Evolutionary conservation across 441 rosid species (phyloP).

Genomic region (Gossypium trilobum): DNA sequence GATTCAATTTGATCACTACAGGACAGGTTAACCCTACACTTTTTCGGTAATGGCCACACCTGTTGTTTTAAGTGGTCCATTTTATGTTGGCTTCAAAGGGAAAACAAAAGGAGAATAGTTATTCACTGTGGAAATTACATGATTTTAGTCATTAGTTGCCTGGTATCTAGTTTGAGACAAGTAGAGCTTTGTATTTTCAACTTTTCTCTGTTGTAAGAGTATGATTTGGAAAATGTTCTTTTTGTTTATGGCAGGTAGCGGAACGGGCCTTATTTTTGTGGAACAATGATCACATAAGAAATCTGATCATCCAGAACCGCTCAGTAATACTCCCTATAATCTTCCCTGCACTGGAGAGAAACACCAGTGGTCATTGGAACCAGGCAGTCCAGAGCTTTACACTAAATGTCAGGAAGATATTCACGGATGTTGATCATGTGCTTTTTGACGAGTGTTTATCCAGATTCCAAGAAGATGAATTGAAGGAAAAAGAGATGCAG

Average conservation of each 20-base stretch:
- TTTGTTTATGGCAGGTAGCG: conserved; percentile 52
- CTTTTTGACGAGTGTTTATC: conserved; percentile 63
- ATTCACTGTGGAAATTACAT: neutral
- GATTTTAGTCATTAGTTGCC: neutral
- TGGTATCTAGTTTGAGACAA: neutral
- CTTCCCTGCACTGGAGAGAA: conserved; percentile 75
- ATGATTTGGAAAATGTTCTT: neutral
- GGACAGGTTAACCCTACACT: neutral
- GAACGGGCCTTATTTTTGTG: conserved; percentile 84
- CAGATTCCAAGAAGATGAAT: conserved; percentile 58
- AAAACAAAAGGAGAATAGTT: neutral
- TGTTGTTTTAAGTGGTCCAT: neutral
- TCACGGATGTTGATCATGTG: conserved; percentile 57
- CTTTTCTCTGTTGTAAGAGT: neutral
- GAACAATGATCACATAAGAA: conserved; percentile 85
- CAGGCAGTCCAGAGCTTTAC: conserved; percentile 86
- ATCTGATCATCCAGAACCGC: conserved; percentile 53
- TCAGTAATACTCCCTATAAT: conserved; percentile 63
- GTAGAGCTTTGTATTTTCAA: neutral
- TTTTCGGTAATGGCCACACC: neutral
- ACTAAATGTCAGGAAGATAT: conserved; percentile 65
- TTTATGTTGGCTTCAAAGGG: neutral
- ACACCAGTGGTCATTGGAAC: conserved; percentile 68
- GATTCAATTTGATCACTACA: neutral
- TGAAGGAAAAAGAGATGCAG: conserved; percentile 34